Conservation (phyloP, 306 rosid genomes). For the Sechiopsis laciniata region DNA sequence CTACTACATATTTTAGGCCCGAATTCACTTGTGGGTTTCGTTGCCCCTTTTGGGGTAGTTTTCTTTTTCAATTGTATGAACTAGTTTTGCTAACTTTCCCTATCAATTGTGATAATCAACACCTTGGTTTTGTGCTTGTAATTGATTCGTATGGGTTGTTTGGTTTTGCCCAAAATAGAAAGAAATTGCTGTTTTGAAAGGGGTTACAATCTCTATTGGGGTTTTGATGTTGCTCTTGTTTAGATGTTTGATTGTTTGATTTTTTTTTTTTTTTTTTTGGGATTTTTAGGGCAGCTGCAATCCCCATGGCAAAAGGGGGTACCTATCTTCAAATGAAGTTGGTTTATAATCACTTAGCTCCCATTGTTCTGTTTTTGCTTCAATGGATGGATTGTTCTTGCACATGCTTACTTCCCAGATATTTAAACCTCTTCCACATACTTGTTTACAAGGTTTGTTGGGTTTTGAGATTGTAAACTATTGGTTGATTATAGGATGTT, state of each 20-base stretch:
- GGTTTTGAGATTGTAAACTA: not conserved
- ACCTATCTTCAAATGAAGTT: slow-evolving; percentile 80
- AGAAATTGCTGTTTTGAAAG: not conserved
- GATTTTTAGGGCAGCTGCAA: slow-evolving; percentile 75
- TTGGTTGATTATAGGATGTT: slow-evolving; percentile 5
- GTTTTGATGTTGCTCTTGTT: not conserved
- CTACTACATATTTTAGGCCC: no score
- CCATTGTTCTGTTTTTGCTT: slow-evolving; percentile 61
- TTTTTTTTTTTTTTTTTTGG: slow-evolving; percentile 22
- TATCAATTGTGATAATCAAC: not conserved
- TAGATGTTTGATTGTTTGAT: slow-evolving; percentile 24
- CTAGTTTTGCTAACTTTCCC: slow-evolving; percentile 4
- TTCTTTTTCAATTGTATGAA: not conserved
- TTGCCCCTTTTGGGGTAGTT: not conserved
- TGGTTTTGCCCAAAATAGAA: slow-evolving; percentile 8
- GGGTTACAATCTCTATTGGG: not conserved
- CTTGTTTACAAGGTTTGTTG: slow-evolving; percentile 70
- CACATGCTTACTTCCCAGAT: slow-evolving; percentile 66
- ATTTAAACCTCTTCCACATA: slow-evolving; percentile 72
- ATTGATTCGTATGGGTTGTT: not conserved
- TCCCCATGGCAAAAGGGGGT: slow-evolving; percentile 81
- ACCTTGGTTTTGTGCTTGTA: not conserved
- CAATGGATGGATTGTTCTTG: slow-evolving; percentile 95
- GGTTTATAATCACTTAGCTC: slow-evolving; percentile 79
- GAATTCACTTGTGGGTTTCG: no score